Evolutionary conservation across 352 stramenopile genomes (phyloP).

Genomic region (Pythium rishiriense): DNA sequence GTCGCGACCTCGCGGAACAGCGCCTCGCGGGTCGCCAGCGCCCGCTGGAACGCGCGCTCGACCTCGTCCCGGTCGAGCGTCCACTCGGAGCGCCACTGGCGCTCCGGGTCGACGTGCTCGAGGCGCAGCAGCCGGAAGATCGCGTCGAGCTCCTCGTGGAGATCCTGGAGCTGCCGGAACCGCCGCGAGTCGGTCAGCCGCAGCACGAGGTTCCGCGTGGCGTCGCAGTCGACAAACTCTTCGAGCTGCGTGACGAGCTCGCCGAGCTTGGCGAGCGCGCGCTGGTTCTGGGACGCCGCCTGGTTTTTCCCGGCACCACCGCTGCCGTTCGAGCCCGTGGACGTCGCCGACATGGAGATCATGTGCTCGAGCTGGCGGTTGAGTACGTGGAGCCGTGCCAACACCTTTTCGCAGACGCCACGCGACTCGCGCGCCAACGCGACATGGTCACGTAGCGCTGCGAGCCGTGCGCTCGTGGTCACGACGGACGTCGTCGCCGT

Average conservation of each 20-base stretch:
- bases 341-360: slow-evolving; percentile 27
- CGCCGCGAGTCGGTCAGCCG: slow-evolving; percentile 29
- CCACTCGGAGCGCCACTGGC: slow-evolving; percentile 51
- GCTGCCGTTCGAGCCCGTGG: slow-evolving; percentile 22
- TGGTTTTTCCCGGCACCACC: slow-evolving; percentile 8
- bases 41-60: slow-evolving; percentile 45
- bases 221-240: slow-evolving; percentile 20
- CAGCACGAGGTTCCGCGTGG: slow-evolving; percentile 22
- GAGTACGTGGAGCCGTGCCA: slow-evolving; percentile 25
- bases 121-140: slow-evolving; percentile 28
- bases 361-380: slow-evolving; percentile 32
- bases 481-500: slow-evolving; percentile 5
- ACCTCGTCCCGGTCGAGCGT: slow-evolving; percentile 39
- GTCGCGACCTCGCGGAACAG: slow-evolving; percentile 30
- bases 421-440: slow-evolving; percentile 16
- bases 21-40: slow-evolving; percentile 17
- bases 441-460: slow-evolving; percentile 17
- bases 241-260: slow-evolving; percentile 25
- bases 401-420: slow-evolving; percentile 25
- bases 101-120: slow-evolving; percentile 52
- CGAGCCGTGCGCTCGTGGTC: slow-evolving; percentile 20
- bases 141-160: slow-evolving; percentile 29
- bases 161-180: slow-evolving; percentile 24
- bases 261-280: slow-evolving; percentile 15
- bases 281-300: slow-evolving; percentile 15